These are phyloP conservation scores for Suillus placidus DNA, from an alignment of 768 basidiomycete genomes.

Conservation along the genomic window DNA sequence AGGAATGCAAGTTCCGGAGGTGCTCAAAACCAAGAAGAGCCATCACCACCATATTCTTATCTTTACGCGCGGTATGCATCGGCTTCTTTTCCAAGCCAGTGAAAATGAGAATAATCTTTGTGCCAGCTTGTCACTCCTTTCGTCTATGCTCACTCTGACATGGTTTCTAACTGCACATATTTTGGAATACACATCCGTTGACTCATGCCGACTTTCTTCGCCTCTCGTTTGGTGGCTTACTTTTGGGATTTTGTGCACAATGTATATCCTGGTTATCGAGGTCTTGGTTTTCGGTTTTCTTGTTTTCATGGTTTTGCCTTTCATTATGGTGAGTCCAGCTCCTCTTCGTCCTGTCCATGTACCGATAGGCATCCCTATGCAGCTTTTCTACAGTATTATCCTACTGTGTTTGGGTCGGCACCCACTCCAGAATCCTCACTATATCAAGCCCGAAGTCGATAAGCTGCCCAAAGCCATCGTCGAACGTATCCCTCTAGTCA, in stretches of 20 bases:
- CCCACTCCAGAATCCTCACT: constrained; percentile 71
- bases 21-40: constrained; percentile 29
- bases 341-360: background rate
- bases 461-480: constrained; percentile 73
- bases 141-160: constrained; percentile 69
- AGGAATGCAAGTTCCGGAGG: constrained; percentile 19
- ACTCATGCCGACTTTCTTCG: constrained; percentile 70
- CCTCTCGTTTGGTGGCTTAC: constrained; percentile 89
- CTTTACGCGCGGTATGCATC: constrained; percentile 32
- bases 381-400: constrained; percentile 80
- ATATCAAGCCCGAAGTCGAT: constrained; percentile 78
- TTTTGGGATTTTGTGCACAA: constrained; percentile 77
- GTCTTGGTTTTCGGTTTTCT: constrained; percentile 74
- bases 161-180: constrained; percentile 87
- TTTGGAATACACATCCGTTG: constrained; percentile 73
- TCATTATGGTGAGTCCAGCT: constrained; percentile 64
- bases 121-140: constrained; percentile 60
- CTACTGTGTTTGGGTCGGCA: constrained; percentile 80
- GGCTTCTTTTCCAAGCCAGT: background rate
- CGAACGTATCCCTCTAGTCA: constrained; percentile 79
- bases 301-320: constrained; percentile 77
- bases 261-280: constrained; percentile 76
- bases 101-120: background rate
- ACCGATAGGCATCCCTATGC: constrained; percentile 13
- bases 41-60: constrained; percentile 26